Evolutionary conservation across 2,329 filamentous ascomycete species (phyloP), one percentile per base, ranked within the genome.

Genomic region (Hymenoscyphus infarciens): DNA sequence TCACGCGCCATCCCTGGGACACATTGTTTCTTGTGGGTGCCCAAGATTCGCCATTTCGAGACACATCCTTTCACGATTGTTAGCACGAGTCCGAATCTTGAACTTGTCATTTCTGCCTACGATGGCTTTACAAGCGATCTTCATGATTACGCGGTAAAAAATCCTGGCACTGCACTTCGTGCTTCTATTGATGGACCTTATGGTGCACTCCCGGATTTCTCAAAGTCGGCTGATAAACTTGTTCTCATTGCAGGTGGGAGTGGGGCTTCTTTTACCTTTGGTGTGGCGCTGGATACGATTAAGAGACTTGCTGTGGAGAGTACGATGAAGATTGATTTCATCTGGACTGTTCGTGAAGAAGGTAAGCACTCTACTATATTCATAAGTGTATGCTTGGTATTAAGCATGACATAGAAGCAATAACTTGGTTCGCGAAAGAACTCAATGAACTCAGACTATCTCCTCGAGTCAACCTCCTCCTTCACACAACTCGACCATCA

Each of bases 11-110:
- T 75, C 1, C 79, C 85, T 0, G 86, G 85, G 1, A 82, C 83
- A 64, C 86, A 89, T 70, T 84, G 83, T 67, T 88, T 87, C 69
- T 73, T 89, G 33, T 88, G 84, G 84, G 80, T 88, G 6, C 87
- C 86, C 0, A 75, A 75, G 4, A 79, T 88, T 56, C 81, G 85
- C 10, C 67, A 76, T 1, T 75, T 82, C 19, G 83, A 88, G 73
- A 85, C 82, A 1, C 87, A 89, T 65, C 86, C 86, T 0, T 88
- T 88, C 67, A 88, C 85, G 1, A 83, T 88, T 57, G 81, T 82
- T 68, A 25, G 74, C 78, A 60, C 52, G 33, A 61, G 56, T 27
- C 64, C 59, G 25, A 78, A 77, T 35, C 69, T 67, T 1, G 74
- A 87, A 74, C 83, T 88, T 57, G 79, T 87, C 25, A 79, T 87